Percentiles rank a stretch among this genome's conserved stretches.
Conservation (phyloP, 148 eudicot genomes). For the Suaeda aralocaspica region DNA sequence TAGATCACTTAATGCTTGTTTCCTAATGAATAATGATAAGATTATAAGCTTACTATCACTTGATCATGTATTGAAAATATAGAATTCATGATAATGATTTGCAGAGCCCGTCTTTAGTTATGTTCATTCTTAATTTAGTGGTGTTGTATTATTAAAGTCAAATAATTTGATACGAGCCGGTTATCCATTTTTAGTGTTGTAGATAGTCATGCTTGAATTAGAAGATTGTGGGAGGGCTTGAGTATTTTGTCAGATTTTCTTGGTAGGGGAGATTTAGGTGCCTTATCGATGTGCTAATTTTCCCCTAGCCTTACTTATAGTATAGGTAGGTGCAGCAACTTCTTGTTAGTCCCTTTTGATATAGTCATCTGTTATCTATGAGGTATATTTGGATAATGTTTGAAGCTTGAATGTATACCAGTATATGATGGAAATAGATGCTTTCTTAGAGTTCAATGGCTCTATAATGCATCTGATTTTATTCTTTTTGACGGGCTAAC, state of each 20-base stretch:
- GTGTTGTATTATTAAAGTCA: too few species aligned
- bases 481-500: background rate
- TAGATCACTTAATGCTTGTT: too few species aligned
- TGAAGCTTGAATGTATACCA: background rate
- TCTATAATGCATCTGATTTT: too few species aligned
- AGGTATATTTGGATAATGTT: background rate
- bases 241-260: background rate
- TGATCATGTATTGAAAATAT: background rate
- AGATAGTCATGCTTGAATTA: background rate
- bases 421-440: background rate
- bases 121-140: background rate
- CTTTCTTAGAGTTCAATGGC: background rate
- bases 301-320: background rate
- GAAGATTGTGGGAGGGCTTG: background rate
- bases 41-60: too few species aligned
- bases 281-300: background rate
- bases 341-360: background rate
- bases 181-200: background rate
- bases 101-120: background rate
- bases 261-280: background rate
- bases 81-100: background rate
- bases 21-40: too few species aligned
- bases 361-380: background rate
- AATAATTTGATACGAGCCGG: too few species aligned
- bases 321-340: background rate